A percentile compares a stretch with the other conserved stretches of the same genome.
Evolutionary conservation across 1,284 basidiomycete species (phyloP).

Genomic region (Apiotrichum domesticum): DNA sequence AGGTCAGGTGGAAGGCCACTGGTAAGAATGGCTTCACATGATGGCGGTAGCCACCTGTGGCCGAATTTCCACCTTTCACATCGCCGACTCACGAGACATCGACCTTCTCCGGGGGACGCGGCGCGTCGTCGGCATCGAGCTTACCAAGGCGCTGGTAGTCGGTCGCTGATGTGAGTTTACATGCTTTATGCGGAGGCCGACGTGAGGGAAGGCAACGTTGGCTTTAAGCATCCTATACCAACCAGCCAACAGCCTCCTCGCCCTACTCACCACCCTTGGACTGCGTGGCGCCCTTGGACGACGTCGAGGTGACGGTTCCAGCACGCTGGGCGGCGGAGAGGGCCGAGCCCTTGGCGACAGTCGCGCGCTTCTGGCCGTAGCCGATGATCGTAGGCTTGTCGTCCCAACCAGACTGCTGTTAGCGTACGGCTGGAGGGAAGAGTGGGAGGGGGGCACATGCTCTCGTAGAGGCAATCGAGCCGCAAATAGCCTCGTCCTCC

Average conservation of each 20-base stretch:
- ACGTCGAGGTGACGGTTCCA: constrained; percentile 20
- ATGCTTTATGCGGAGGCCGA: too few species aligned
- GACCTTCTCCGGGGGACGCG: constrained; percentile 86
- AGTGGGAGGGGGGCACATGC: too few species aligned
- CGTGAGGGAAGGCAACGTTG: too few species aligned
- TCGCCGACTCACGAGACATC: constrained; percentile 36
- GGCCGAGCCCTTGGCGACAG: constrained; percentile 23
- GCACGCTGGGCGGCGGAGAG: constrained; percentile 27
- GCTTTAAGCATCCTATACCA: too few species aligned
- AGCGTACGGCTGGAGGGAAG: too few species aligned
- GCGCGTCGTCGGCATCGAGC: constrained; percentile 91
- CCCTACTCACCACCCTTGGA: constrained; percentile 10
- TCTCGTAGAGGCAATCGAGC: too few species aligned
- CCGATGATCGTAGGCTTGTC: constrained; percentile 42
- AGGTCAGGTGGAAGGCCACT: too few species aligned
- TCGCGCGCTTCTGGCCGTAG: constrained; percentile 31
- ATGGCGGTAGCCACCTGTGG: too few species aligned
- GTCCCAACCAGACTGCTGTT: constrained; percentile 34
- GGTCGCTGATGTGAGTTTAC: constrained; percentile 54
- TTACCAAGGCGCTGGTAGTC: constrained; percentile 92
- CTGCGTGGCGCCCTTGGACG: constrained; percentile 18
- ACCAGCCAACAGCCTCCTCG: too few species aligned
- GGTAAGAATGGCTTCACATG: too few species aligned
- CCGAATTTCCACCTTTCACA: too few species aligned
- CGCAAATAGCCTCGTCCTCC: too few species aligned